A percentile compares a stretch with the other conserved stretches of the same genome.
Conservation (phyloP, 495 filamentous ascomycete genomes). For the Trichoderma erinaceum region DNA sequence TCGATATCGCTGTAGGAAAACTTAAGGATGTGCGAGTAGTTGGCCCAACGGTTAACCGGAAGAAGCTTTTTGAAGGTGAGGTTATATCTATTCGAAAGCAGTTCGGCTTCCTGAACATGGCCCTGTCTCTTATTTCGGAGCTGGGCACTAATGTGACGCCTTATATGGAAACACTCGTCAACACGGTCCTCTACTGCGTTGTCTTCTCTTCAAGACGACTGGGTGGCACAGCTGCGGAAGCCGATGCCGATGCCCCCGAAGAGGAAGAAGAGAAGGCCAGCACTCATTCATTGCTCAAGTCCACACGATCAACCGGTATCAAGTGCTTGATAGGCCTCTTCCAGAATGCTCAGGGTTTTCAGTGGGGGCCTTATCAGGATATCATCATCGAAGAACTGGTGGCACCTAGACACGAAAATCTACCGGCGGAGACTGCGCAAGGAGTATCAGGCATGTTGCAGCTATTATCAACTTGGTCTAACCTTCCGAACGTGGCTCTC, state of each 20-base stretch:
- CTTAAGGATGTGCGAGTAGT: conserved; percentile 54
- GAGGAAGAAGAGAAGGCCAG: conserved; percentile 42
- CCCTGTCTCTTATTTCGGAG: conserved; percentile 78
- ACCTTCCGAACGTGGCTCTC: conserved; percentile 54
- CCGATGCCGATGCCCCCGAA: conserved; percentile 29
- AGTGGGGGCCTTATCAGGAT: conserved; percentile 65
- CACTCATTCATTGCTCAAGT: conserved; percentile 56
- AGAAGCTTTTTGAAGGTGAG: conserved; percentile 48
- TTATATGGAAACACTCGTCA: conserved; percentile 57
- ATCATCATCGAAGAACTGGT: conserved; percentile 68
- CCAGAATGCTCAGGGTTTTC: conserved; percentile 54
- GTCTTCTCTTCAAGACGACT: conserved; percentile 60
- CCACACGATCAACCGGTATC: conserved; percentile 63
- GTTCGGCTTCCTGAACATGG: conserved; percentile 81
- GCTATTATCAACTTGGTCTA: conserved; percentile 75
- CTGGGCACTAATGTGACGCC: conserved; percentile 61
- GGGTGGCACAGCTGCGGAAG: conserved; percentile 27
- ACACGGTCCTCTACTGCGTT: conserved; percentile 73
- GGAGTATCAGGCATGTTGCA: conserved; percentile 76
- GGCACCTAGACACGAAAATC: conserved; percentile 66
- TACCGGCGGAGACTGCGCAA: conserved; percentile 82
- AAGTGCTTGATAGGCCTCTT: conserved; percentile 77
- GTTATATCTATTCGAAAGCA: conserved; percentile 66
- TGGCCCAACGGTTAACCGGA: conserved; percentile 39
- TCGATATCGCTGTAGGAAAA: conserved; percentile 73